Base-by-base conservation (phyloP, 2,329 filamentous ascomycete species). In the Ascomycota sp. region DNA sequence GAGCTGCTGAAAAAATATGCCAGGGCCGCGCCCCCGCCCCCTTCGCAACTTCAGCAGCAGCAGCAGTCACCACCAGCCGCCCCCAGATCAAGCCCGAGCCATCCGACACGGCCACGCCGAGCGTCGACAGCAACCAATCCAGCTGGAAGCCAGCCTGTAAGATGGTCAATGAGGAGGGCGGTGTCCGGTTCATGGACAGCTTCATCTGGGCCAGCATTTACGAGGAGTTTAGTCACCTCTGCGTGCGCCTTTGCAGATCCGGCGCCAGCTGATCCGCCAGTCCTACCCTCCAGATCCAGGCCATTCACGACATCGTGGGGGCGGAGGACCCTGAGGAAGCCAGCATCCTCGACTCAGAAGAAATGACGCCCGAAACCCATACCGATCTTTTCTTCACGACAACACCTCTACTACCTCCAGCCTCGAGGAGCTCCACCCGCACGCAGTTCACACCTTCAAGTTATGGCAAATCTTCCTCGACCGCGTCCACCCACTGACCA, bases 381-480 rank as follows among this genome's bases (percentile, higher is more conserved):
- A 53, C 58, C 13, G 62, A 63, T 23, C 43, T 70, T 5, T 36
- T 72, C 8, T 49, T 69, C 29, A 40, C 45, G 52, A 53, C 21
- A 56, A 59, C 30, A 43, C 53, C 20, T 47, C 51, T 1, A 44
- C 48, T 5, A 43, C 47, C 5, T 43, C 47, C 17, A 56, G 47
- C 27, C 40, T 55, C 10, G 56, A 63, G 30, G 57, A 62, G 10
- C 51, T 77, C 43, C 72, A 76, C 39, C 78, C 79, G 0, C 56
- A 68, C 4, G 64, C 71, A 0, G 61, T 68, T 9, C 69, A 79
- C 22, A 65, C 78, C 19, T 72, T 79, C 41, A 62, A 63, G 30
- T 59, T 86, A 5, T 86, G 79, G 79, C 74, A 82, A 44, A 57
- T 69, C 7, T 83, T 75, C 38, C 53, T 82, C 5, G 70, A 80